Conservation (phyloP, 23 red algal species). For the Agarophyton chilense region DNA sequence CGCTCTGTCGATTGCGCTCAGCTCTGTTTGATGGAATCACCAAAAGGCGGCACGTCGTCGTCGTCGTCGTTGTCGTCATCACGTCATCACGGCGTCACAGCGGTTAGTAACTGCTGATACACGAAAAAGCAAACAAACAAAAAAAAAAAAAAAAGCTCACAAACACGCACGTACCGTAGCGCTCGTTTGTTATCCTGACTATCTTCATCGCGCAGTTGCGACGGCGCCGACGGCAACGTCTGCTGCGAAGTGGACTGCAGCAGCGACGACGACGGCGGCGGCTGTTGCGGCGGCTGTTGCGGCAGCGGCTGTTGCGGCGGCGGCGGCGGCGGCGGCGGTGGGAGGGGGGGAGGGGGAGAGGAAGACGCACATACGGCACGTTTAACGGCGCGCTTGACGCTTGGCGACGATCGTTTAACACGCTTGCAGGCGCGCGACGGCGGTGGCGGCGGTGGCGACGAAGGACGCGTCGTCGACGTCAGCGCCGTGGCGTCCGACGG, state of each 20-base stretch:
- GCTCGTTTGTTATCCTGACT: slow-evolving; percentile 57
- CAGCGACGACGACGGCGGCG: background rate
- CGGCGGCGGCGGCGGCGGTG: background rate
- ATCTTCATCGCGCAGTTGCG: slow-evolving; percentile 23
- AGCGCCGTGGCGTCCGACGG: background rate
- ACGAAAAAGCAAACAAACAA: too few species aligned
- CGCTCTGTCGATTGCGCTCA: slow-evolving; percentile 87
- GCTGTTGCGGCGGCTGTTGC: background rate
- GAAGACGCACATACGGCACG: too few species aligned
- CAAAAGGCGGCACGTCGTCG: too few species aligned
- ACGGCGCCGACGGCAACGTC: background rate
- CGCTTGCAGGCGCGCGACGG: too few species aligned
- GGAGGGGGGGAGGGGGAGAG: too few species aligned
- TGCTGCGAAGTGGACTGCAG: background rate
- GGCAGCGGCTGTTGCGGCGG: background rate
- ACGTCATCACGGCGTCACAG: too few species aligned
- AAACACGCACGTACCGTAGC: slow-evolving; percentile 54
- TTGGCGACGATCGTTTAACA: too few species aligned
- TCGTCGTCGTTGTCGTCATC: too few species aligned
- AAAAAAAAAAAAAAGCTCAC: too few species aligned
- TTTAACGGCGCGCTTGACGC: slow-evolving; percentile 18
- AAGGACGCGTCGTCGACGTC: background rate
- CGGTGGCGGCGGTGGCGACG: background rate
- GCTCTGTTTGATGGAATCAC: slow-evolving; percentile 27
- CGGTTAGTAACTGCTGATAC: too few species aligned